Evolutionary conservation across 495 filamentous ascomycete species (phyloP), one percentile per base, ranked within the genome.

Genomic region (Hypoxylon lienhwacheense): DNA sequence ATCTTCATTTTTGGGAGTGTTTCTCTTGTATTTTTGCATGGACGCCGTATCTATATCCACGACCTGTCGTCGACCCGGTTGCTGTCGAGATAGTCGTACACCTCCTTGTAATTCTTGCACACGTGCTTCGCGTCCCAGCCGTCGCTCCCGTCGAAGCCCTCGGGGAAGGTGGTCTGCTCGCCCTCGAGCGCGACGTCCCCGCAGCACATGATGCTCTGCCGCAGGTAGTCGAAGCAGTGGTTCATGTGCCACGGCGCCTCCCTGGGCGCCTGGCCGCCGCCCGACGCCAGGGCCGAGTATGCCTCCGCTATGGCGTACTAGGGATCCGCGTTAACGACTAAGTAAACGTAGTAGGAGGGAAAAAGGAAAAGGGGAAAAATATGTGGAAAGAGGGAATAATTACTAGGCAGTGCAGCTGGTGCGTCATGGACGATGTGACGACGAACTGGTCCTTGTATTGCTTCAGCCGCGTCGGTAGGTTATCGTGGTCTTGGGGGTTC

Each of bases 121-220:
- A 78, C 72, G 51, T 77, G 75, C 53, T 70, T 73, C 10, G 70
- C 69, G 49, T 77, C 73, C 76, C 73, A 76, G 0, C 76, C 76
- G 36, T 77, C 74, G 43, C 68, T 72, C 0, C 71, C 73, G 10
- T 59, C 64, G 41, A 70, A 65, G 7, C 65, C 69, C 14, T 63
- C 60, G 2, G 72, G 70, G 52, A 75, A 75, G 0, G 70, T 71
- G 1, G 72, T 72, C 46, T 77, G 68, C 43, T 72, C 55, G 6
- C 73, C 74, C 55, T 77, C 76, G 6, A 77, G 58, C 0, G 71
- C 68, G 39, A 72, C 58, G 40, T 79, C 76, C 2, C 67, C 73
- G 12, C 59, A 61, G 56, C 76, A 77, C 70, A 76, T 70, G 56
- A 78, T 76, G 36, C 66, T 63, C 59, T 77, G 76, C 10, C 76